These are phyloP conservation scores for Talaromyces sp. DNA, from an alignment of 2,329 filamentous ascomycete genomes.

Conservation along the genomic window DNA sequence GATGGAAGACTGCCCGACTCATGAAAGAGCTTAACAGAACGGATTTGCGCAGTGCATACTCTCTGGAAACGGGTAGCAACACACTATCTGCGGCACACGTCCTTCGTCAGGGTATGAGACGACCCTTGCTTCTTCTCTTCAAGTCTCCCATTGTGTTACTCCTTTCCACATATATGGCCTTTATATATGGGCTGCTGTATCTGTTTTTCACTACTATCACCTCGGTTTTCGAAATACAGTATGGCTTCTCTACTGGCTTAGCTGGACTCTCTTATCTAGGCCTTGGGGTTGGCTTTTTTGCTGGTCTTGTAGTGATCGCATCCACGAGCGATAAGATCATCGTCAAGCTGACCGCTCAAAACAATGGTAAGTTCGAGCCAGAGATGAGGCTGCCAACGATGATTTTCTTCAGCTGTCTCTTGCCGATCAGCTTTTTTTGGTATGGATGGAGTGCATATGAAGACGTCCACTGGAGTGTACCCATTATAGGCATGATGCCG, in stretches of 20 bases:
- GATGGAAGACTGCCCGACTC: constrained; percentile 51
- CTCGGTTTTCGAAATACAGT: constrained; percentile 46
- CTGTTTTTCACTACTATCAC: constrained; percentile 49
- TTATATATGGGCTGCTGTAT: constrained; percentile 45
- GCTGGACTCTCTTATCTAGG: constrained; percentile 47
- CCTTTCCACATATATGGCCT: constrained; percentile 42
- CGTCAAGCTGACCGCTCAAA: constrained; percentile 1
- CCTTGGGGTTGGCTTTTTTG: constrained; percentile 38
- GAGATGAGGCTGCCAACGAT: constrained; percentile 10
- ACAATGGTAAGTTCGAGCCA: constrained; percentile 10
- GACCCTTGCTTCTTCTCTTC: constrained; percentile 56
- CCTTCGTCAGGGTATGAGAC: constrained; percentile 41
- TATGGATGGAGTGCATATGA: constrained; percentile 51
- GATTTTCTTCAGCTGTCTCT: constrained; percentile 5
- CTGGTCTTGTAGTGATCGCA: constrained; percentile 10
- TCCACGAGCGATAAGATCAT: constrained; percentile 11
- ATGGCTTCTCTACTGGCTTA: constrained; percentile 42
- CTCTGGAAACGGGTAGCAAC: constrained; percentile 39
- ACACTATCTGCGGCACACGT: constrained; percentile 36
- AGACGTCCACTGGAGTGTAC: constrained; percentile 49
- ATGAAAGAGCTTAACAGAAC: constrained; percentile 40
- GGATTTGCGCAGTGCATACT: constrained; percentile 9
- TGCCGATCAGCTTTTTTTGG: constrained; percentile 39
- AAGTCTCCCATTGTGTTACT: constrained; percentile 52
- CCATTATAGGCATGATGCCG: constrained; percentile 50